phyloP scores from a whole-genome alignment of 2,329 filamentous ascomycete genomes.

The Stachybotrys chlorohalonatus region DNA sequence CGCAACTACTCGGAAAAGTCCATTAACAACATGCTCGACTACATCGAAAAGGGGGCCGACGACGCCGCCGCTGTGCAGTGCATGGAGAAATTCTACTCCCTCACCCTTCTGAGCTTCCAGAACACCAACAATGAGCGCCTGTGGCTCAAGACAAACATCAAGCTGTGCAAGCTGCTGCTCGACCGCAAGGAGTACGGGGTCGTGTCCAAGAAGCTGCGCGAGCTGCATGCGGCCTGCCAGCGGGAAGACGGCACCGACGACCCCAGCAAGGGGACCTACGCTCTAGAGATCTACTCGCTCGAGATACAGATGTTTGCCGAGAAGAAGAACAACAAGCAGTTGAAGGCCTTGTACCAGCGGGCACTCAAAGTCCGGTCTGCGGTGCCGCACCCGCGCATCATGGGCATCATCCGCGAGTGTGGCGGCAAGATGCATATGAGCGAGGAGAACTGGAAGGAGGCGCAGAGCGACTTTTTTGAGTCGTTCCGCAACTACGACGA shows the following conservation, averaged over 20 bases:
- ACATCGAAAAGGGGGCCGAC: slow-evolving; percentile 81
- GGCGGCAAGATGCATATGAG: slow-evolving; percentile 99
- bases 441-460: slow-evolving; percentile 98
- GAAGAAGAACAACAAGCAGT: slow-evolving; percentile 92
- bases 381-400: slow-evolving; percentile 95
- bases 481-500: slow-evolving; percentile 99
- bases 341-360: slow-evolving; percentile 86
- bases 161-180: slow-evolving; percentile 82
- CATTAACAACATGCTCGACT: slow-evolving; percentile 98
- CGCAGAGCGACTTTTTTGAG: slow-evolving; percentile 96
- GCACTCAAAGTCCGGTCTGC: slow-evolving; percentile 92
- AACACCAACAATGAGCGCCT: slow-evolving; percentile 94
- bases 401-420: slow-evolving; percentile 97
- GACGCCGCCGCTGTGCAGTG: slow-evolving; percentile 61
- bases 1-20: slow-evolving; percentile 98
- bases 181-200: slow-evolving; percentile 82
- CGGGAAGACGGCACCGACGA: slow-evolving; percentile 80
- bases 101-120: slow-evolving; percentile 91
- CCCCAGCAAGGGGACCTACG: slow-evolving; percentile 91
- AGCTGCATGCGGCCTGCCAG: slow-evolving; percentile 85
- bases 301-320: slow-evolving; percentile 99
- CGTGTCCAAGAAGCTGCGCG: slow-evolving; percentile 73
- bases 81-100: slow-evolving; percentile 92
- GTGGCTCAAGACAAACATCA: slow-evolving; percentile 98
- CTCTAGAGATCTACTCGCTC: slow-evolving; percentile 88